Percentiles rank a stretch among this genome's conserved stretches.
Conservation (phyloP, 208 protist genomes). For the Wallacemonas collosoma region DNA sequence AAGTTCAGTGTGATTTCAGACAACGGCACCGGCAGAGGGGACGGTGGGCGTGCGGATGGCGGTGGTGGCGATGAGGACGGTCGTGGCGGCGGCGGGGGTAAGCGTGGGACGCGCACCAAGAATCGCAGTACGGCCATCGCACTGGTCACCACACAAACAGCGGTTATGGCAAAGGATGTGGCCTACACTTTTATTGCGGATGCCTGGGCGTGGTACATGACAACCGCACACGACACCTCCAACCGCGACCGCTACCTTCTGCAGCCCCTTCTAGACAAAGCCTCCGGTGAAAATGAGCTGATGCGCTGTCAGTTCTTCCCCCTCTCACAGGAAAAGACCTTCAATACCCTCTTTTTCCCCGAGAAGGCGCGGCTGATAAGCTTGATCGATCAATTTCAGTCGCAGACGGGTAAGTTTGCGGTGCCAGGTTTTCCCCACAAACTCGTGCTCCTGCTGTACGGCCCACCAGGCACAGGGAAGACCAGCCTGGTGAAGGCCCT, state of each 20-base stretch:
- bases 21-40: conserved; percentile 7
- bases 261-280: conserved; percentile 40
- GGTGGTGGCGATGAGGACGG: conserved; percentile 14
- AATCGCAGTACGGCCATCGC: conserved; percentile 9
- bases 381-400: conserved; percentile 83
- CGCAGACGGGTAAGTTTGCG: conserved; percentile 82
- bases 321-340: conserved; percentile 83
- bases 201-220: conserved; percentile 59
- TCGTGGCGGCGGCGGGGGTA: neutral
- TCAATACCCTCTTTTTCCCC: conserved; percentile 91
- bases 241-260: conserved; percentile 64
- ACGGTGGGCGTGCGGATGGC: neutral
- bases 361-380: conserved; percentile 75
- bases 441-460: conserved; percentile 90
- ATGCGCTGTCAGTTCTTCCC: conserved; percentile 71
- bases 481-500: conserved; percentile 93
- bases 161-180: conserved; percentile 20
- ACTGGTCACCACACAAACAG: conserved; percentile 9
- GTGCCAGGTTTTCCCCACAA: conserved; percentile 87
- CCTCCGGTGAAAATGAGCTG: conserved; percentile 6
- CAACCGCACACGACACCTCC: conserved; percentile 21
- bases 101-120: neutral
- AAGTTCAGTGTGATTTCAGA: conserved; percentile 32
- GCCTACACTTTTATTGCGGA: conserved; percentile 28
- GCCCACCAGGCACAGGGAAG: conserved; percentile 95